A percentile compares a stretch with the other conserved stretches of the same genome.
Conservation (phyloP, 2,329 filamentous ascomycete genomes). For the Seiridium cupressi region DNA sequence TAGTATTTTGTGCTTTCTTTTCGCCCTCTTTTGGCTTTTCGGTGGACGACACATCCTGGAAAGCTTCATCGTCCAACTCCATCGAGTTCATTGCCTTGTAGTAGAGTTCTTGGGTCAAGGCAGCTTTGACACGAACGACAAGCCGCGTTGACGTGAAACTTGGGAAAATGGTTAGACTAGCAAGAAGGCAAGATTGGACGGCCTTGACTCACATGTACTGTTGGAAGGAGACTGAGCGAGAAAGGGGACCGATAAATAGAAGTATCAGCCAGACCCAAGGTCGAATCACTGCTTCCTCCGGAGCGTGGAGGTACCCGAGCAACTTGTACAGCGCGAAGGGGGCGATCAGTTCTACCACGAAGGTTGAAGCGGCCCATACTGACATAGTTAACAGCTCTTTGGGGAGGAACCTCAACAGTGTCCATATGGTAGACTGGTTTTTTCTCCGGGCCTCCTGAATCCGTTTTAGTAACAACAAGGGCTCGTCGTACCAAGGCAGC, state of each 20-base stretch:
- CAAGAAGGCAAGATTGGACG: too few relatives aligned
- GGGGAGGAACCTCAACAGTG: slow-evolving; percentile 40
- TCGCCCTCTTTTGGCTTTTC: slow-evolving; percentile 22
- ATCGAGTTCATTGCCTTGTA: slow-evolving; percentile 53
- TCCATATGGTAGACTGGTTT: slow-evolving; percentile 43
- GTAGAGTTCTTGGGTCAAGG: slow-evolving; percentile 58
- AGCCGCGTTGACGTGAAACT: slow-evolving; percentile 53
- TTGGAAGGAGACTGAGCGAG: slow-evolving; percentile 50
- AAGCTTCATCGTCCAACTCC: slow-evolving; percentile 55
- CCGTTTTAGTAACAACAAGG: slow-evolving; percentile 42
- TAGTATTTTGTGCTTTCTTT: slow-evolving; percentile 30
- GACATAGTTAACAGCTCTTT: slow-evolving; percentile 44
- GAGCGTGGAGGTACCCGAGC: slow-evolving; percentile 48
- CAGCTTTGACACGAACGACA: slow-evolving; percentile 54
- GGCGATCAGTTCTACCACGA: slow-evolving; percentile 46
- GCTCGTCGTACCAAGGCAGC: slow-evolving; percentile 56
- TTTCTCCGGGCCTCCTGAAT: slow-evolving; percentile 41
- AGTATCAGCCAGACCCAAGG: slow-evolving; percentile 54
- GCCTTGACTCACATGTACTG: slow-evolving; percentile 41
- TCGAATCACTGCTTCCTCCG: slow-evolving; percentile 39
- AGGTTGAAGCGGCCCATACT: slow-evolving; percentile 35
- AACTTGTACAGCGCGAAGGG: slow-evolving; percentile 54
- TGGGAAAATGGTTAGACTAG: too few relatives aligned
- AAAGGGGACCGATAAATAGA: slow-evolving; percentile 49
- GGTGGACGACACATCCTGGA: slow-evolving; percentile 29